These are phyloP conservation scores for Aspergillus uvarum DNA, from an alignment of 2,329 filamentous ascomycete genomes.

Conservation along the genomic window DNA sequence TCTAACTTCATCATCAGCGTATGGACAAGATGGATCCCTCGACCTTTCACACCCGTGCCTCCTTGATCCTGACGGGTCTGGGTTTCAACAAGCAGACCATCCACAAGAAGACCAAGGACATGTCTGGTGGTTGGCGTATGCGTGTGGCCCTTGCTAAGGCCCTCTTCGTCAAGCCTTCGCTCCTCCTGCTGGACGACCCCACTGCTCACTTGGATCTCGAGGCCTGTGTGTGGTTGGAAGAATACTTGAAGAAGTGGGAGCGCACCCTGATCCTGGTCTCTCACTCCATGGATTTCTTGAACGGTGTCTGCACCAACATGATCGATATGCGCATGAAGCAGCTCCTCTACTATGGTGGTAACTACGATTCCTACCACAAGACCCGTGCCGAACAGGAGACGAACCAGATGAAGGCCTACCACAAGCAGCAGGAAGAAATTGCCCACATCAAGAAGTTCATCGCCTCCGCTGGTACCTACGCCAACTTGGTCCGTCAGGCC, in stretches of 20 bases:
- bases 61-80: slow-evolving; percentile 95
- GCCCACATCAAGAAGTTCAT: slow-evolving; percentile 99
- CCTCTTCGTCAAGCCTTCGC: slow-evolving; percentile 94
- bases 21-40: slow-evolving; percentile 99
- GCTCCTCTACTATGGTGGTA: slow-evolving; percentile 97
- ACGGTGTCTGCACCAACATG: slow-evolving; percentile 98
- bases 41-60: slow-evolving; percentile 92
- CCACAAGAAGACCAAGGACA: slow-evolving; percentile 99
- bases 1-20: slow-evolving; percentile 58
- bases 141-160: slow-evolving; percentile 96
- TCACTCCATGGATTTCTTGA: slow-evolving; percentile 98
- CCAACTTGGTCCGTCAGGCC: slow-evolving; percentile 97
- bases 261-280: slow-evolving; percentile 94
- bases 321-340: slow-evolving; percentile 92
- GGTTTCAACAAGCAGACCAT: slow-evolving; percentile 99
- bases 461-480: slow-evolving; percentile 97
- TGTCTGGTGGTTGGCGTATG: slow-evolving; percentile 99
- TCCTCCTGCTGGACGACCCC: slow-evolving; percentile 94
- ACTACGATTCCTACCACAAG: slow-evolving; percentile 98
- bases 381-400: slow-evolving; percentile 89
- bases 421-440: slow-evolving; percentile 99
- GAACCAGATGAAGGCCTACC: slow-evolving; percentile 98
- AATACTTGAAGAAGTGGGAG: slow-evolving; percentile 99
- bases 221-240: slow-evolving; percentile 98
- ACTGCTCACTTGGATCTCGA: slow-evolving; percentile 99